A percentile compares a stretch with the other conserved stretches of the same genome.
Conservation (phyloP, 345 rosid species). For the Lepidium didymum region DNA sequence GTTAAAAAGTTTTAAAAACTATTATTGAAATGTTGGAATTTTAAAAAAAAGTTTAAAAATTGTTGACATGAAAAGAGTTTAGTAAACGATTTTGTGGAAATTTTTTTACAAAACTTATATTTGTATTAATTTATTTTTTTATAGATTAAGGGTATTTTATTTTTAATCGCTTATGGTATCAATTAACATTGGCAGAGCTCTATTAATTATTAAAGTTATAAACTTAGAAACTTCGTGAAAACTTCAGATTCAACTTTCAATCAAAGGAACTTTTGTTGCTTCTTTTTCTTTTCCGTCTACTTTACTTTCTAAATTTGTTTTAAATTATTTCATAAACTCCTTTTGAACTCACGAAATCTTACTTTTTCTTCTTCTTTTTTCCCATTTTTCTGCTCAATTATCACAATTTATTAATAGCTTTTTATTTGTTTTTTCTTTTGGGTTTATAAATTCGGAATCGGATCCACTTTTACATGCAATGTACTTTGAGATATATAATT, state of each 20-base stretch:
- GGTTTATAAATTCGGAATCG: slow-evolving; percentile 20
- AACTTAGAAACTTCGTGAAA: slow-evolving; percentile 10
- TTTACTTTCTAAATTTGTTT: neutral
- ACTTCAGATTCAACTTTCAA: slow-evolving; percentile 15
- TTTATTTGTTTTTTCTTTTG: slow-evolving; percentile 3
- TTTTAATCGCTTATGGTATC: too few relatives aligned
- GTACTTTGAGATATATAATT: slow-evolving; percentile 13
- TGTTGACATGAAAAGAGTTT: too few relatives aligned
- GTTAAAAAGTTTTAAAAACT: too few relatives aligned
- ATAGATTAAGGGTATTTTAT: too few relatives aligned
- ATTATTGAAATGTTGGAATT: too few relatives aligned
- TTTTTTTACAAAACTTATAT: too few relatives aligned
- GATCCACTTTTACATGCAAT: slow-evolving; percentile 27
- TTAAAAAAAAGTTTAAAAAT: too few relatives aligned
- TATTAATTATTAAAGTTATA: neutral
- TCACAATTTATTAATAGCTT: neutral
- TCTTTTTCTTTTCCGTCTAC: neutral
- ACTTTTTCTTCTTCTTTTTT: neutral
- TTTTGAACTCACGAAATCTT: slow-evolving; percentile 14
- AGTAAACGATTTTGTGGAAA: too few relatives aligned
- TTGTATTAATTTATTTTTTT: too few relatives aligned
- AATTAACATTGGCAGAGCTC: too few relatives aligned
- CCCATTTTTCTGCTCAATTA: neutral
- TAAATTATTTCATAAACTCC: neutral
- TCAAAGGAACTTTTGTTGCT: slow-evolving; percentile 1